A percentile compares a stretch with the other conserved stretches of the same genome.
Evolutionary conservation across 129 eudicot species (phyloP).

Genomic region (Flaveria brownii): DNA sequence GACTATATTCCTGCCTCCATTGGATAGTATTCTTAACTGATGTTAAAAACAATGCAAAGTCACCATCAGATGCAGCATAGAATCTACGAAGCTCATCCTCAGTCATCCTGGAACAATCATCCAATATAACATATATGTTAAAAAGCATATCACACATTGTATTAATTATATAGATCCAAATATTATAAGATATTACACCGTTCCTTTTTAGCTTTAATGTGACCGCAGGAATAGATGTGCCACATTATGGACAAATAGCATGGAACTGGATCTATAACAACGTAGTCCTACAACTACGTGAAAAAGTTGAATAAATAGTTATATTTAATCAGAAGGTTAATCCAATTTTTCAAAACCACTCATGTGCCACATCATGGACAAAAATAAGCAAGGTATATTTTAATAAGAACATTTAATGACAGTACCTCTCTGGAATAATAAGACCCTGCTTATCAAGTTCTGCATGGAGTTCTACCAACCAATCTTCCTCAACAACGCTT

Average conservation of each 20-base stretch:
- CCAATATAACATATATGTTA: conserved; percentile 3
- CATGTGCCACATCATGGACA: conserved; percentile 17
- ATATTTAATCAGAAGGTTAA: not conserved
- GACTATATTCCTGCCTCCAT: conserved; percentile 65
- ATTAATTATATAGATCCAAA: not conserved
- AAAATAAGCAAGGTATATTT: not conserved
- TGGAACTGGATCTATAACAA: not conserved
- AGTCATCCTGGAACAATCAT: conserved; percentile 49
- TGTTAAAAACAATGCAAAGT: conserved; percentile 47
- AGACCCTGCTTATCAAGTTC: conserved; percentile 68
- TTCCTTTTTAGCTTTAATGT: not conserved
- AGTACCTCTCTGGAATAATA: conserved; percentile 66
- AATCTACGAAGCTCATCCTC: conserved; percentile 65
- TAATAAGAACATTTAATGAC: not conserved
- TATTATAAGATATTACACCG: not conserved
- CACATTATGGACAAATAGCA: conserved; percentile 8
- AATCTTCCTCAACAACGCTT: conserved; percentile 35
- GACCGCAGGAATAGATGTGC: conserved; percentile 2
- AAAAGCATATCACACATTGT: not conserved
- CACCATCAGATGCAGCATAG: conserved; percentile 59
- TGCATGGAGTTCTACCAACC: conserved; percentile 50
- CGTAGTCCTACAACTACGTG: not conserved
- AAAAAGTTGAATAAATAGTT: not conserved
- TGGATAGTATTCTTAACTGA: conserved; percentile 63
- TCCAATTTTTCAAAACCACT: not conserved